phyloP scores from a whole-genome alignment of 768 basidiomycete species.

The Leccinum imitatum region DNA sequence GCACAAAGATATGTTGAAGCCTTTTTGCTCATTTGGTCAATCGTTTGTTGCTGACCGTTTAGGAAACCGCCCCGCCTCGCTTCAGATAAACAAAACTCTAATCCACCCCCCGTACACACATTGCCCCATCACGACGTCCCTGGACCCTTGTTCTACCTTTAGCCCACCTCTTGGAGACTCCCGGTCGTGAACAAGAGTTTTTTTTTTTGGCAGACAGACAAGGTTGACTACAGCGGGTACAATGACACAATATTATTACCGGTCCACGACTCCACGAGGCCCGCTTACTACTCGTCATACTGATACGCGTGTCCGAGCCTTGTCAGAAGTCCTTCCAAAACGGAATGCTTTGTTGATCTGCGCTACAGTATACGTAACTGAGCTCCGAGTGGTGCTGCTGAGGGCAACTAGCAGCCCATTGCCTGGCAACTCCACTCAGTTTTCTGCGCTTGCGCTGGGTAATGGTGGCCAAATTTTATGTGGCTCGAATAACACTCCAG shows the following conservation, averaged over 20 bases:
- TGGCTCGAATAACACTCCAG: not conserved
- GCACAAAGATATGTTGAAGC: constrained; percentile 35
- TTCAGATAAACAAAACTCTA: constrained; percentile 21
- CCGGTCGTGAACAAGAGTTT: not conserved
- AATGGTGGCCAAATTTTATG: not conserved
- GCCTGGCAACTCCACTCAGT: not conserved
- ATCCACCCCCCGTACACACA: constrained; percentile 10
- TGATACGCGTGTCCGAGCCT: constrained; percentile 25
- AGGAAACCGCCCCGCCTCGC: constrained; percentile 25
- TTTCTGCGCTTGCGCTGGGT: not conserved
- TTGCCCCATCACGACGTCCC: constrained; percentile 31
- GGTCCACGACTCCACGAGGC: constrained; percentile 24
- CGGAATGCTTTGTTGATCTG: constrained; percentile 26
- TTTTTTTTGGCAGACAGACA: constrained; percentile 14
- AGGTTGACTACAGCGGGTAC: constrained; percentile 17
- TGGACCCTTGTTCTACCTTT: constrained; percentile 32
- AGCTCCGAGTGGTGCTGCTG: constrained; percentile 6
- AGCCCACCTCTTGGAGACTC: constrained; percentile 8
- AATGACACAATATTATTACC: constrained; percentile 15
- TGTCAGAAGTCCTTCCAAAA: constrained; percentile 20
- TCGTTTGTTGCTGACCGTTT: constrained; percentile 35
- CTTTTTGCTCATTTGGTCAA: constrained; percentile 33
- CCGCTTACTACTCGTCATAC: constrained; percentile 3
- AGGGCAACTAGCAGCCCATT: not conserved
- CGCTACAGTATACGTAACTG: constrained; percentile 1